phyloP scores from a whole-genome alignment of 441 rosid genomes.

The Populus hybrid region DNA sequence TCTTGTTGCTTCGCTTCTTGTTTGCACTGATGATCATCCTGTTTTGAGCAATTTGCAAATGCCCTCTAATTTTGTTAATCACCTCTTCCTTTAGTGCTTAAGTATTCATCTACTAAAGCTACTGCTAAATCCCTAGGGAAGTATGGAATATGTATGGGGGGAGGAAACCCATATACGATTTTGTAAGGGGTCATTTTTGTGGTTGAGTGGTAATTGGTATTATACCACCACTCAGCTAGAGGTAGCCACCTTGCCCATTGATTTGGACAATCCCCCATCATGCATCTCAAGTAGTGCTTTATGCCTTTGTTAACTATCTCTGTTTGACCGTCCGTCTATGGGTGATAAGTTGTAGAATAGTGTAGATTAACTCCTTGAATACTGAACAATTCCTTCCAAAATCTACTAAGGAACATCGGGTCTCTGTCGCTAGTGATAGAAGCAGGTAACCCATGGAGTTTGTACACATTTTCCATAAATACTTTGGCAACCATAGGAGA shows the following conservation, averaged over 20 bases:
- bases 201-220: too few species aligned
- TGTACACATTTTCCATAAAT: background rate
- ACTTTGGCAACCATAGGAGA: background rate
- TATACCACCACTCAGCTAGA: too few species aligned
- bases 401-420: background rate
- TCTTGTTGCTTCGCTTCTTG: too few species aligned
- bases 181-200: too few species aligned
- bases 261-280: background rate
- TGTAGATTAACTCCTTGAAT: background rate
- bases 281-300: background rate
- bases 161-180: too few species aligned
- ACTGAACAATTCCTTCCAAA: background rate
- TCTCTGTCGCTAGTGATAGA: background rate
- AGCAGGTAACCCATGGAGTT: background rate
- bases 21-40: too few species aligned
- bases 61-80: too few species aligned
- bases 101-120: too few species aligned
- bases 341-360: background rate
- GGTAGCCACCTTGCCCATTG: background rate
- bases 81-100: too few species aligned
- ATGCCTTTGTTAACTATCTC: background rate
- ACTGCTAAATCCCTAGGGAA: too few species aligned
- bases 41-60: too few species aligned
- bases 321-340: background rate
- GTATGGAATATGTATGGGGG: too few species aligned